Conservation (phyloP, 2,329 filamentous ascomycete species). For the Ophiosphaerella korrae region DNA sequence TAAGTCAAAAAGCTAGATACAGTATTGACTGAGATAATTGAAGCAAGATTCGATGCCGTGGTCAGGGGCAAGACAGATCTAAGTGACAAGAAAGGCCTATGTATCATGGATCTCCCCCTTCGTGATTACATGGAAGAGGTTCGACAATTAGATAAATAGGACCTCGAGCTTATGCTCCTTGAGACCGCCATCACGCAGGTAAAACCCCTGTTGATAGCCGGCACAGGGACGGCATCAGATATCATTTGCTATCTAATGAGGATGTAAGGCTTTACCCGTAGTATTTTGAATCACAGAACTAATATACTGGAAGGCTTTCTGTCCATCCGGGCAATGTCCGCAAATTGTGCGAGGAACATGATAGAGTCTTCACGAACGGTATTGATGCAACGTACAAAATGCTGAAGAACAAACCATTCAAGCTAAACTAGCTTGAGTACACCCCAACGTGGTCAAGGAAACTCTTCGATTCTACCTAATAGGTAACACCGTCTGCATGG, state of each 20-base stretch:
- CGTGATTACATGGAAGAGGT: slow-evolving; percentile 32
- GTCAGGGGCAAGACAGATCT: slow-evolving; percentile 39
- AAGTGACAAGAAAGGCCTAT: slow-evolving; percentile 41
- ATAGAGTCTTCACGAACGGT: slow-evolving; percentile 56
- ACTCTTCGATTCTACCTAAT: slow-evolving; percentile 59
- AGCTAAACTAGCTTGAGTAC: slow-evolving; percentile 59
- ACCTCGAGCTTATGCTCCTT: slow-evolving; percentile 43
- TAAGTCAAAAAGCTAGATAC: slow-evolving; percentile 34
- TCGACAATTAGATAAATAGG: slow-evolving; percentile 16
- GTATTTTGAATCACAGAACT: not conserved
- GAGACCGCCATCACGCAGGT: slow-evolving; percentile 42
- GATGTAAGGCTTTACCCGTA: slow-evolving; percentile 10
- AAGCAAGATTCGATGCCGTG: slow-evolving; percentile 45
- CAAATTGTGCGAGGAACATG: slow-evolving; percentile 55
- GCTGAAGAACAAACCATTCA: slow-evolving; percentile 51
- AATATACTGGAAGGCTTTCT: slow-evolving; percentile 20
- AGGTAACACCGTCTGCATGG: slow-evolving; percentile 51
- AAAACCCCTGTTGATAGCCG: slow-evolving; percentile 51
- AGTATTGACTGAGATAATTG: slow-evolving; percentile 41
- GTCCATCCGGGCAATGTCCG: slow-evolving; percentile 30
- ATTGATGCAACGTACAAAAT: slow-evolving; percentile 43
- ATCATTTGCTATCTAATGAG: slow-evolving; percentile 38
- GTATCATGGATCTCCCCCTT: slow-evolving; percentile 43
- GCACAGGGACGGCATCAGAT: slow-evolving; percentile 50
- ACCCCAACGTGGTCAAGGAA: slow-evolving; percentile 61